Evolutionary conservation across 805 yeast species (phyloP), one percentile per base, ranked within the genome.

Genomic region (Wickerhamiella domercqiae): DNA sequence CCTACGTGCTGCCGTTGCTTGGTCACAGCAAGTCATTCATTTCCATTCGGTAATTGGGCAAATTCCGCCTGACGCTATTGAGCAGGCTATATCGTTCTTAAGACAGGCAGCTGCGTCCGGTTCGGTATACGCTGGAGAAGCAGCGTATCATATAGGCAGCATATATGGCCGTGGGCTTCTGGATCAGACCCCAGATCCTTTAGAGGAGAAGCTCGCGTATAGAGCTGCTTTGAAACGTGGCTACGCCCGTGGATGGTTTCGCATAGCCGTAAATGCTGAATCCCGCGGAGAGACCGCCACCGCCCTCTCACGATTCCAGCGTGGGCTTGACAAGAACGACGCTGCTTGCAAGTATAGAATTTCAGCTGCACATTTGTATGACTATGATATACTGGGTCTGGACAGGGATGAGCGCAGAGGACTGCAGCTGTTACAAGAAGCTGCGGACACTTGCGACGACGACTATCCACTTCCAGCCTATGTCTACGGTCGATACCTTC

Each of bases 381-480:
- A 57, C n/a, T 50, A 51, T 19, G 46, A 53, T 32, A 36, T 37
- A 16, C 44, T 59, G 15, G 51, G 52, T 7, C 39, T 53, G 20
- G 34, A 32, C 4, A 32, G 32, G 9, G 54, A 61, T 40, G 25
- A 29, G 4, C 37, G 34, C 5, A 29, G 34, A 19, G 64, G 58
- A 4, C 2, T 40, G 36, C 29, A 40, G 29, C 31, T 54, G 39
- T 19, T 53, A 47, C 39, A 50, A 47, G 38, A 39, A 26, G 37
- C 57, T 49, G 5, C 55, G 56, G 16, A 39, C 37, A 21, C 43
- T 34, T 49, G 57, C 15, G 66, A 61, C 37, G 50, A 54, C 1
- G 67, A 62, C 36, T 57, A 58, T 33, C 59, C 66, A 4, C 56
- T 53, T 30, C 56, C 66, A 1, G 55, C 62, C 3, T 62, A 51